These are phyloP conservation scores for Immersiella caudata DNA, from an alignment of 495 filamentous ascomycete genomes.

Conservation along the genomic window DNA sequence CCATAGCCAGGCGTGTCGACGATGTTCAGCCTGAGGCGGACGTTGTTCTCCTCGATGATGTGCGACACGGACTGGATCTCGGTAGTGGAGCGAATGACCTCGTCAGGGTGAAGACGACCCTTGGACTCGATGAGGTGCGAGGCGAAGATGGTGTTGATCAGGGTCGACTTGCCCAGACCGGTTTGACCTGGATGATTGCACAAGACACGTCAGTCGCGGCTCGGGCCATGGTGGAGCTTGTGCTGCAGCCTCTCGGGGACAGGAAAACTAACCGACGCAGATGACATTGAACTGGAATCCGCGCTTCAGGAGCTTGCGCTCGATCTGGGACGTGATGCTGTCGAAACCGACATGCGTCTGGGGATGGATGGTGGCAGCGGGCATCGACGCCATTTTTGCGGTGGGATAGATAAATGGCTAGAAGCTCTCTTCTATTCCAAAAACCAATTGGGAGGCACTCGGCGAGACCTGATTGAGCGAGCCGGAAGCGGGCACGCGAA, in stretches of 20 bases:
- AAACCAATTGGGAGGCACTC: slow-evolving; percentile 40
- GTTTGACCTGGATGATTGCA: slow-evolving; percentile 75
- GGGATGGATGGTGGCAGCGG: slow-evolving; percentile 68
- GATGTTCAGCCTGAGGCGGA: slow-evolving; percentile 94
- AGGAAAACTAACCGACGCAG: slow-evolving; percentile 83
- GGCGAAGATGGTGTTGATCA: slow-evolving; percentile 99
- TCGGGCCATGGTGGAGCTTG: slow-evolving; percentile 19
- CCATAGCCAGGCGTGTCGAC: slow-evolving; percentile 98
- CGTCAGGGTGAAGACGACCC: slow-evolving; percentile 86
- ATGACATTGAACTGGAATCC: slow-evolving; percentile 99
- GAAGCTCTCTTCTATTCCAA: slow-evolving; percentile 43
- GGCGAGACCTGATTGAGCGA: slow-evolving; percentile 21
- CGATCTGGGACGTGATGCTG: slow-evolving; percentile 97
- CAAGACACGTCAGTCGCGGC: slow-evolving; percentile 44
- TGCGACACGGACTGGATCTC: slow-evolving; percentile 98
- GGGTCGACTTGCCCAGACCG: slow-evolving; percentile 95
- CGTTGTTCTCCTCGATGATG: slow-evolving; percentile 99
- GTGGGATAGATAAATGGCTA: slow-evolving; percentile 30
- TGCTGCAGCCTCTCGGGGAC: slow-evolving; percentile 1
- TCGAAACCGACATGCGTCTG: slow-evolving; percentile 99
- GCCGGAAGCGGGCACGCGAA: slow-evolving; percentile 12
- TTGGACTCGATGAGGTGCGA: slow-evolving; percentile 99
- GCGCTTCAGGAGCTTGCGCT: slow-evolving; percentile 98
- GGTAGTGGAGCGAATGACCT: slow-evolving; percentile 91
- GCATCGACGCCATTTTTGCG: slow-evolving; percentile 51